Evolutionary conservation across 129 eudicot genomes (phyloP).

Genomic region (Ambrosia trifida): DNA sequence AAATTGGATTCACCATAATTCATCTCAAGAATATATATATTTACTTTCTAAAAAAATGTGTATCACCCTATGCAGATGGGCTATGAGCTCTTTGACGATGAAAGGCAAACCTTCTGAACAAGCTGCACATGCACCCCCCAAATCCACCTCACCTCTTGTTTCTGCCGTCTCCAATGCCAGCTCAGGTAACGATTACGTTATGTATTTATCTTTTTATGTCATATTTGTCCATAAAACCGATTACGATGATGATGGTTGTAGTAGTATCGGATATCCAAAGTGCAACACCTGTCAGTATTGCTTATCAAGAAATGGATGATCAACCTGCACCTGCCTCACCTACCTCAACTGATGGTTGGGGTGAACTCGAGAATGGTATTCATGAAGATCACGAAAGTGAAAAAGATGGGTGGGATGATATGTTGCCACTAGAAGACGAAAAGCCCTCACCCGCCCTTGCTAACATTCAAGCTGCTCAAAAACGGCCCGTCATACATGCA

Average conservation of each 20-base stretch:
- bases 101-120: conserved; percentile 90
- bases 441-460: conserved; percentile 79
- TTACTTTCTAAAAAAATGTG: background rate
- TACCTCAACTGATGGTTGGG: conserved; percentile 94
- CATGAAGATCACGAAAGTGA: conserved; percentile 56
- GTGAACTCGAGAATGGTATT: conserved; percentile 86
- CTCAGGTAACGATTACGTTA: conserved; percentile 49
- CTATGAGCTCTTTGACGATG: conserved; percentile 85
- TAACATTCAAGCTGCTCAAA: conserved; percentile 91
- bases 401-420: conserved; percentile 96
- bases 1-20: background rate
- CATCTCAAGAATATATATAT: background rate
- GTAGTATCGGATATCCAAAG: conserved; percentile 40
- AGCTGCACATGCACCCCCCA: conserved; percentile 47
- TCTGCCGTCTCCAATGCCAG: conserved; percentile 56
- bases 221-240: background rate
- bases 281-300: conserved; percentile 34
- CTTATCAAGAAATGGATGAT: conserved; percentile 48
- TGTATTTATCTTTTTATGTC: conserved; percentile 8
- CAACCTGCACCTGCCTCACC: conserved; percentile 77
- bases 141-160: conserved; percentile 56
- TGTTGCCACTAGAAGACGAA: conserved; percentile 82
- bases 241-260: background rate
- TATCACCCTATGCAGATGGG: conserved; percentile 67
- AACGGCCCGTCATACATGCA: conserved; percentile 71